These are phyloP conservation scores for Pterocarpus santalinus DNA, from an alignment of 306 rosid species.

Conservation along the genomic window DNA sequence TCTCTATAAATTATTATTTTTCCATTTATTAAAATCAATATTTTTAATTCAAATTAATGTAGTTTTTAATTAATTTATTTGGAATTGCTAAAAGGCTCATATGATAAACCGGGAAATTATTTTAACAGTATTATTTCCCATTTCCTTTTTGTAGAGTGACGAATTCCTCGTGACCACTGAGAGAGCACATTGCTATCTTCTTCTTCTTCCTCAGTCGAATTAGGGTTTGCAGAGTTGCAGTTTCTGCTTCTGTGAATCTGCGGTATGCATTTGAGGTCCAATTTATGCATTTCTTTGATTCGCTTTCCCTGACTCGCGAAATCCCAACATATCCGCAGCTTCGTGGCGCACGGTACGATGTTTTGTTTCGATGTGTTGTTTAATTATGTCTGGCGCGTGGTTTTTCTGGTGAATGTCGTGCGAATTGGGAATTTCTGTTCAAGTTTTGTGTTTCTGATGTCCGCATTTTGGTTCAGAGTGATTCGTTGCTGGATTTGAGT, in stretches of 20 bases:
- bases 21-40: background rate
- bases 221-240: constrained; percentile 30
- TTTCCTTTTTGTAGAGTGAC: too few relatives aligned
- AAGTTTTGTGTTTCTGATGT: background rate
- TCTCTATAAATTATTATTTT: too few relatives aligned
- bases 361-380: background rate
- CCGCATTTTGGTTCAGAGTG: background rate
- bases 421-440: background rate
- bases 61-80: too few relatives aligned
- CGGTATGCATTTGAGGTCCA: background rate
- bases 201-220: background rate
- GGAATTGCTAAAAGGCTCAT: too few relatives aligned
- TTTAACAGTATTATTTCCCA: background rate
- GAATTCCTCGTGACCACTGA: constrained; percentile 14
- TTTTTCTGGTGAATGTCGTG: background rate
- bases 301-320: background rate
- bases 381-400: background rate
- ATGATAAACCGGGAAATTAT: background rate
- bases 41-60: background rate
- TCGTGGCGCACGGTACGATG: constrained; percentile 11
- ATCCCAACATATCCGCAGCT: background rate
- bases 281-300: background rate
- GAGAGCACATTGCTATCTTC: background rate
- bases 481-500: background rate
- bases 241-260: background rate